Evolutionary conservation across 345 rosid species (phyloP).

Genomic region (Eucalyptus regnans): DNA sequence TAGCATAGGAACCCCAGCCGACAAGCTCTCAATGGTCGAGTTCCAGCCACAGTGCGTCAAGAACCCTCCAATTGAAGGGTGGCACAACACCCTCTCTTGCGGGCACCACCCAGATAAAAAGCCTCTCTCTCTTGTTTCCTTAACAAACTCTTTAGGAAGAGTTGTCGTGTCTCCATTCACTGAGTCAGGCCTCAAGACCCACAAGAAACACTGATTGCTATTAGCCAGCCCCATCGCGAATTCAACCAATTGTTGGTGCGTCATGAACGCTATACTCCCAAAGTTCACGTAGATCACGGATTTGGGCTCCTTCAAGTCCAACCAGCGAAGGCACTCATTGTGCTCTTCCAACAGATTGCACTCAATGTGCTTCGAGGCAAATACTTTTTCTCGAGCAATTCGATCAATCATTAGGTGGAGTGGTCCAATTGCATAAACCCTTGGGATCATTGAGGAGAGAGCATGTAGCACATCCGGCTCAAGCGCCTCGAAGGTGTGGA

Average conservation of each 20-base stretch:
- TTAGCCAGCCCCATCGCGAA: conserved; percentile 5
- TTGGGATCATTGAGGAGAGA: background rate
- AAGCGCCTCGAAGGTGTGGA: background rate
- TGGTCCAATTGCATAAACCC: background rate
- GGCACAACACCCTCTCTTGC: conserved; percentile 6
- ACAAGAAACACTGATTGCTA: background rate
- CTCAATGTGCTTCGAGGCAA: background rate
- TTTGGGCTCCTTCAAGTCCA: background rate
- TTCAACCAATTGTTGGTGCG: background rate
- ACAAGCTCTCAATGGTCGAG: conserved; percentile 7
- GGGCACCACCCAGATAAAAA: background rate
- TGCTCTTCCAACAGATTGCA: background rate
- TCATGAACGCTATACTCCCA: background rate
- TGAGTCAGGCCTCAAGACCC: conserved; percentile 3
- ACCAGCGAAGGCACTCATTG: background rate
- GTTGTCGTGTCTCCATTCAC: background rate
- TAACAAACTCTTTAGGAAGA: background rate
- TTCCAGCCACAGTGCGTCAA: conserved; percentile 12
- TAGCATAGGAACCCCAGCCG: conserved; percentile 1
- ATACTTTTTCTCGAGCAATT: background rate
- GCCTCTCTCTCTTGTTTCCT: background rate
- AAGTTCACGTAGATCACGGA: background rate
- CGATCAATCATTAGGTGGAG: background rate
- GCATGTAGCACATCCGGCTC: background rate
- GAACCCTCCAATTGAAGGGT: conserved; percentile 3